A percentile compares a stretch with the other conserved stretches of the same genome.
phyloP scores from a whole-genome alignment of 257 asterid genomes.

The Gardenia jasminoides region DNA sequence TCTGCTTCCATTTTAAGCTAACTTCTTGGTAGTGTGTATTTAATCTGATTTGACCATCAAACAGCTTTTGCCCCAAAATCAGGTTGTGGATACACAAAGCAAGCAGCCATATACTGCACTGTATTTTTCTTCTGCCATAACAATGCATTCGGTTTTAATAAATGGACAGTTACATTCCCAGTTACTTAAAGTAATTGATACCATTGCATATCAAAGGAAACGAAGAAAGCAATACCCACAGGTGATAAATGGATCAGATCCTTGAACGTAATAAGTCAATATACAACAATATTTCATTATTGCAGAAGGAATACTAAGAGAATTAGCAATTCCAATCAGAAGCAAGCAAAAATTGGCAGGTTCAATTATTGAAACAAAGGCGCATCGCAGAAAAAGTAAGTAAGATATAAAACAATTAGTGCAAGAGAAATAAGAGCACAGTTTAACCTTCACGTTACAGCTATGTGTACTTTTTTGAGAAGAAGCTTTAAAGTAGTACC shows the following conservation, averaged over 20 bases:
- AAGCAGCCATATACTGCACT: background rate
- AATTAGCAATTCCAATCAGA: background rate
- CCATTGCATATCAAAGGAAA: background rate
- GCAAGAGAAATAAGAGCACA: background rate
- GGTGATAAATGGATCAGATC: background rate
- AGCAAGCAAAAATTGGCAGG: background rate
- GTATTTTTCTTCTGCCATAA: background rate
- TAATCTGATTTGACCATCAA: background rate
- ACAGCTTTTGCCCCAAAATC: background rate
- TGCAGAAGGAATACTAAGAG: background rate
- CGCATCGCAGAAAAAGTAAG: background rate
- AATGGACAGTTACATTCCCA: background rate
- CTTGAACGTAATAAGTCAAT: background rate
- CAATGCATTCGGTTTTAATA: background rate
- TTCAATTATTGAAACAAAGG: no score
- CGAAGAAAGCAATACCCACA: background rate
- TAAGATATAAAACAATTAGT: background rate
- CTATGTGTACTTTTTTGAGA: constrained; percentile 20
- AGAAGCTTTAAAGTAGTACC: constrained; percentile 41
- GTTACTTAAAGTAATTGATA: background rate
- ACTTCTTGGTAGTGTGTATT: background rate
- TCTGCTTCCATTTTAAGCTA: background rate
- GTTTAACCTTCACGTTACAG: background rate
- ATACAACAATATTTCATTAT: background rate
- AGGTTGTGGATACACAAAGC: background rate